Percentiles rank a stretch among this genome's conserved stretches.
Evolutionary conservation across 2,329 filamentous ascomycete genomes (phyloP).

Genomic region (Botryosphaeria dothidea): DNA sequence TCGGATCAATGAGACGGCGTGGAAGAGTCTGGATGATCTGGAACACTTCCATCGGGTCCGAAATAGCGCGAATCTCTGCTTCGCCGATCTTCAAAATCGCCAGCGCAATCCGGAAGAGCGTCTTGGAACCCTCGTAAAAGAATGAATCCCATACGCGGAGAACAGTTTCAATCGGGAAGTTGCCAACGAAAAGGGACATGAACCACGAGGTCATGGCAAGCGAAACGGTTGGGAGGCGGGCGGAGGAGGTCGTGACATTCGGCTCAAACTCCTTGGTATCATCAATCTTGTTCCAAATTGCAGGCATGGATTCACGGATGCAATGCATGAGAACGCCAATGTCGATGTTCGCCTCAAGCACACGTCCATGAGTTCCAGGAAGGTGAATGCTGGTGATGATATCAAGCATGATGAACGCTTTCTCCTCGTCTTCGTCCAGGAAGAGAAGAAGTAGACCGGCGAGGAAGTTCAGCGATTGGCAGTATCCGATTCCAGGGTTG

Average conservation of each 20-base stretch:
- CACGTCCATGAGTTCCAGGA: conserved; percentile 88
- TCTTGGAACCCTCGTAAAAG: conserved; percentile 93
- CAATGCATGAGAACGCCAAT: conserved; percentile 89
- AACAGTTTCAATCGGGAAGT: conserved; percentile 86
- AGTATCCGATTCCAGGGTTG: conserved; percentile 91
- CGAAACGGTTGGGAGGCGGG: conserved; percentile 79
- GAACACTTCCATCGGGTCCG: conserved; percentile 93
- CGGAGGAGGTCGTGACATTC: conserved; percentile 35
- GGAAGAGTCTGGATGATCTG: conserved; percentile 89
- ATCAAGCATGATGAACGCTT: conserved; percentile 88
- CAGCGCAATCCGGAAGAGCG: conserved; percentile 86
- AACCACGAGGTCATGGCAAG: conserved; percentile 96
- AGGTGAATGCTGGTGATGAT: conserved; percentile 88
- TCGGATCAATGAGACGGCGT: conserved; percentile 77
- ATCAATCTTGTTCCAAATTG: conserved; percentile 85
- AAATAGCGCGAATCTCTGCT: conserved; percentile 73
- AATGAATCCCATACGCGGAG: conserved; percentile 94
- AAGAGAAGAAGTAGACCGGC: conserved; percentile 88
- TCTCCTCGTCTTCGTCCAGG: conserved; percentile 77
- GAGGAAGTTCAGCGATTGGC: conserved; percentile 93
- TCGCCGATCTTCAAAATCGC: conserved; percentile 91
- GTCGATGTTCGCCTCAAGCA: conserved; percentile 89
- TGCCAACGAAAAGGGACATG: conserved; percentile 95
- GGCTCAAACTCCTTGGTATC: conserved; percentile 60
- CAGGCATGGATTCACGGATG: conserved; percentile 78